These are phyloP conservation scores for Cucumis variabilis DNA, from an alignment of 331 rosid species.

Conservation along the genomic window DNA sequence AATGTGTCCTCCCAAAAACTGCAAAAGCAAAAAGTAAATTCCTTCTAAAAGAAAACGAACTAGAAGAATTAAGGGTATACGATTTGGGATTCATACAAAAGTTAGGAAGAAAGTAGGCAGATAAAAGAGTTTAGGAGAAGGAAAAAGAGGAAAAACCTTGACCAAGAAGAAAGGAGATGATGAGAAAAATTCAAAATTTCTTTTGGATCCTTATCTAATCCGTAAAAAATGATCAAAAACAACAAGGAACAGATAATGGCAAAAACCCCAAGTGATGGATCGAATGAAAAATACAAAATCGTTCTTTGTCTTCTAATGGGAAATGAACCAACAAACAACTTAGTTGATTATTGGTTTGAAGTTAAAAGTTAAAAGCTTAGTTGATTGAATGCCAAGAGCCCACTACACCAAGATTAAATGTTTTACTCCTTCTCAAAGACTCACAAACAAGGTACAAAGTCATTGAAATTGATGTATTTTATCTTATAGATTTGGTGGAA, in stretches of 20 bases:
- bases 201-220: neutral
- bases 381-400: no score
- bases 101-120: conserved; percentile 15
- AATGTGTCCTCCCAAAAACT: neutral
- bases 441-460: no score
- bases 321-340: neutral
- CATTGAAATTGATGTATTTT: no score
- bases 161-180: neutral
- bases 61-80: conserved; percentile 41
- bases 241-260: neutral
- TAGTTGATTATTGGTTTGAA: neutral
- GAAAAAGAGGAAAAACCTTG: conserved; percentile 7
- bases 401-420: no score
- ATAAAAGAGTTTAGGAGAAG: conserved; percentile 4
- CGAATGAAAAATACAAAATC: neutral
- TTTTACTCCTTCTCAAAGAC: no score
- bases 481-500: no score
- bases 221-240: neutral
- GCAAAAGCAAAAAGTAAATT: neutral
- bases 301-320: neutral
- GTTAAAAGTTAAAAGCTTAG: no score
- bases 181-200: neutral
- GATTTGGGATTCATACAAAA: conserved; percentile 28
- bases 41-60: neutral
- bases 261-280: conserved; percentile 3